These are phyloP conservation scores for Kwoniella mangroviensis DNA, from an alignment of 768 basidiomycete genomes.

Conservation along the genomic window DNA sequence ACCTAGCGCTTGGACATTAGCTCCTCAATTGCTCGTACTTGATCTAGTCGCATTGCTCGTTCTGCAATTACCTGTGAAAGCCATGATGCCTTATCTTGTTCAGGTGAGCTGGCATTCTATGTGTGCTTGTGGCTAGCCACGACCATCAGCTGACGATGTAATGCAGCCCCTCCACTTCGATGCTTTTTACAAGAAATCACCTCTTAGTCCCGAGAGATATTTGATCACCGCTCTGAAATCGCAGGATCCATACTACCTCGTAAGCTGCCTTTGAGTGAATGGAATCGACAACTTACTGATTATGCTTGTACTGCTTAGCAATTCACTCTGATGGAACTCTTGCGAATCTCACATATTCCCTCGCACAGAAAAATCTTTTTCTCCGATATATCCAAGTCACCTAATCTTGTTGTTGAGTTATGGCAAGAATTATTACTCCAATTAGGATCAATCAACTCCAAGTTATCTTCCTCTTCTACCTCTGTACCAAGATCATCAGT, in stretches of 20 bases:
- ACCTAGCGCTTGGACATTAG: slow-evolving; percentile 21
- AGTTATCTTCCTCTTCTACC: slow-evolving; percentile 14
- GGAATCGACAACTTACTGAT: not conserved
- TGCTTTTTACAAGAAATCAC: slow-evolving; percentile 41
- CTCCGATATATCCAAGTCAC: slow-evolving; percentile 35
- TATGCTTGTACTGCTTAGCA: slow-evolving; percentile 28
- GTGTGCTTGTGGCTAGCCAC: too few relatives aligned
- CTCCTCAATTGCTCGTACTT: slow-evolving; percentile 32
- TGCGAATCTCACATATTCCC: slow-evolving; percentile 39
- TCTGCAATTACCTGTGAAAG: slow-evolving; percentile 33
- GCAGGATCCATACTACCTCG: slow-evolving; percentile 47
- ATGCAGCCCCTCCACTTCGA: slow-evolving; percentile 50
- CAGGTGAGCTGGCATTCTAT: slow-evolving; percentile 31
- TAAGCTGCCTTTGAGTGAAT: slow-evolving; percentile 20
- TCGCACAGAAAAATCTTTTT: slow-evolving; percentile 42
- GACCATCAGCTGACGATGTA: slow-evolving; percentile 18
- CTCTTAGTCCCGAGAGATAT: slow-evolving; percentile 43
- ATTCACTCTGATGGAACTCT: slow-evolving; percentile 53
- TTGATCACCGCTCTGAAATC: slow-evolving; percentile 46
- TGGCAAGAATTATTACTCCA: slow-evolving; percentile 46
- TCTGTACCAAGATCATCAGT: slow-evolving; percentile 3
- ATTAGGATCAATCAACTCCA: slow-evolving; percentile 34
- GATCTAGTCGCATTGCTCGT: slow-evolving; percentile 29
- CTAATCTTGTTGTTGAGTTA: slow-evolving; percentile 32
- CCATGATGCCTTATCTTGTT: slow-evolving; percentile 46